Conservation (phyloP, 805 yeast species). For the Monosporozyma siamensis region DNA sequence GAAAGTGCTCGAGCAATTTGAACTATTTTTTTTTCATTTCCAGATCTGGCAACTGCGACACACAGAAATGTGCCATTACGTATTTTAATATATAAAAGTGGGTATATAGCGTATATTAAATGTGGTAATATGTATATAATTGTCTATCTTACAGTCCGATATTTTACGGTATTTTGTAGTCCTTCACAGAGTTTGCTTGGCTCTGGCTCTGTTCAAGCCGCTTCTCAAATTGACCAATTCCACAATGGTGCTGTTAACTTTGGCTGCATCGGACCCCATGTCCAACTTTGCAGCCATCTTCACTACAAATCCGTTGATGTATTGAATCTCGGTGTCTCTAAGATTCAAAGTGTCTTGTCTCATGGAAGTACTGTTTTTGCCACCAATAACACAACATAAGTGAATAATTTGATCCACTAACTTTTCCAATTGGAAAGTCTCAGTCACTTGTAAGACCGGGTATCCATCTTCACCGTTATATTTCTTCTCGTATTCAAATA, state of each 20-base stretch:
- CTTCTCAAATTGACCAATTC: slow-evolving; percentile 31
- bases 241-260: slow-evolving; percentile 28
- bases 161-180: no score
- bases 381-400: slow-evolving; percentile 39
- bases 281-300: slow-evolving; percentile 41
- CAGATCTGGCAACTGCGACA: no score
- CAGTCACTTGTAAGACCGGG: slow-evolving; percentile 24
- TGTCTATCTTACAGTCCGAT: no score
- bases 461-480: slow-evolving; percentile 15
- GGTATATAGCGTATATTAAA: no score
- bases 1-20: no score
- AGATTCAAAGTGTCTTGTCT: slow-evolving; percentile 44
- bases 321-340: slow-evolving; percentile 66
- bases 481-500: slow-evolving; percentile 22
- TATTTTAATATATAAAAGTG: no score
- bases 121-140: no score
- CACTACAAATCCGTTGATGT: slow-evolving; percentile 74
- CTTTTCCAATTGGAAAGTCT: slow-evolving; percentile 26
- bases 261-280: slow-evolving; percentile 18
- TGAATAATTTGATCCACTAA: slow-evolving; percentile 32
- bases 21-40: no score
- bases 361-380: slow-evolving; percentile 46
- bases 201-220: slow-evolving; percentile 21
- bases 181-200: neutral
- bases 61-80: no score